These are phyloP conservation scores for Geotrichum phurueaensis DNA, from an alignment of 1,139 yeast species.

Conservation along the genomic window DNA sequence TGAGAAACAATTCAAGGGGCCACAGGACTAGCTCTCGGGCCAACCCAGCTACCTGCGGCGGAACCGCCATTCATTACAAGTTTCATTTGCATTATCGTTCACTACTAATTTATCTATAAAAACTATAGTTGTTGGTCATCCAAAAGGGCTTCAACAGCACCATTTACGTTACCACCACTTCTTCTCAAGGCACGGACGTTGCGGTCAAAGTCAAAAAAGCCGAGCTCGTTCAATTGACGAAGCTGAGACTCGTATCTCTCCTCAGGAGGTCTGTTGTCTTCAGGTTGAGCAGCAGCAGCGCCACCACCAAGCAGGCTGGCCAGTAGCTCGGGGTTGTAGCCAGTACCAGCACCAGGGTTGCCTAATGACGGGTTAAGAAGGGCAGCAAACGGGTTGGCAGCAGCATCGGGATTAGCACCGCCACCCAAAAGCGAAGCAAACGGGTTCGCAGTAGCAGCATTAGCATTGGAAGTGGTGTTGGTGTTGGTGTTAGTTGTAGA, in stretches of 20 bases:
- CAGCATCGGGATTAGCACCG: constrained; percentile 19
- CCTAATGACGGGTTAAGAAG: constrained; percentile 20
- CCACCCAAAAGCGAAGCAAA: constrained; percentile 26
- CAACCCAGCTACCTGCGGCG: neutral
- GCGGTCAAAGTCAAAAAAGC: constrained; percentile 87
- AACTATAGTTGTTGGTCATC: constrained; percentile 43
- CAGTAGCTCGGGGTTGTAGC: constrained; percentile 24
- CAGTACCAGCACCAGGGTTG: constrained; percentile 16
- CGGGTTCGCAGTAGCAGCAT: constrained; percentile 28
- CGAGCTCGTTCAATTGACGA: constrained; percentile 93
- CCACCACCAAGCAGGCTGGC: constrained; percentile 24
- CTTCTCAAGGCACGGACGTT: constrained; percentile 89
- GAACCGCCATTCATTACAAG: neutral
- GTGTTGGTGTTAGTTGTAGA: constrained; percentile 19
- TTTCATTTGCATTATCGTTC: neutral
- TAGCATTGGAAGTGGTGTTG: constrained; percentile 15
- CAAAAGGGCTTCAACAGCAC: constrained; percentile 84
- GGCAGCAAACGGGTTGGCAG: constrained; percentile 26
- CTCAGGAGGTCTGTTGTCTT: constrained; percentile 89
- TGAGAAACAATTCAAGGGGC: neutral
- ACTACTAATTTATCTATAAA: neutral
- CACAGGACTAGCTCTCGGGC: neutral
- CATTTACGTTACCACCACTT: constrained; percentile 95
- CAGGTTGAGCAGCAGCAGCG: constrained; percentile 35
- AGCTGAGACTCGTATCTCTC: constrained; percentile 87